Evolutionary conservation across 305 asterid genomes (phyloP), one percentile per base, ranked within the genome.

Genomic region (Solanum hybrid): DNA sequence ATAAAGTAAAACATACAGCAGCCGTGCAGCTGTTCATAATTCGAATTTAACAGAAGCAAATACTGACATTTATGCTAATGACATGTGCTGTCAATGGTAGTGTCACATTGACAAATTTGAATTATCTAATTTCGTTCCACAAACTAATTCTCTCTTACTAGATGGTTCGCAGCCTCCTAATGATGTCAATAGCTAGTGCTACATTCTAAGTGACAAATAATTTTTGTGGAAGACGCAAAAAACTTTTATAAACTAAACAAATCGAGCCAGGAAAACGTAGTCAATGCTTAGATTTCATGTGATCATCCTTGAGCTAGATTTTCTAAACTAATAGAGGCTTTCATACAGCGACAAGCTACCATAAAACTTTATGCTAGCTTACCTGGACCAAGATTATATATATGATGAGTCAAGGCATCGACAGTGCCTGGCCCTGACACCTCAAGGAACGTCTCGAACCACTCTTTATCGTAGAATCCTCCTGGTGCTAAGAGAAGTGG

Each of bases 351-450:
- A 1, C 40, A 28, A 46, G 78, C 79, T 46, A 31, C 34, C 11
- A 39, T 36, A 86, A 89, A 61, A 33, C 24, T 14, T 34, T 74
- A 69, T 20, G 69, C 64, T 34, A 46, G 37, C 42, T 75, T 26
- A 97, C 99, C 99, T 93, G 98, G 90, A 83, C 99, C 99, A 90
- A 97, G 86, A 87, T 95, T 94, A 90, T 97, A 97, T 94, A 97
- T 75, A 90, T 97, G 99, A 92, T 96, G 99, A 16, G 99, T 91
- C 91, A 97, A 40, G 88, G 92, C 93, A 61, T 95, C 88, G 86
- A 95, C 92, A 33, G 92, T 92, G 9, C 29, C 81, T 82, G 97
- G 95, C 77, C 99, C 99, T 1, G 99, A 95, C 89, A 87, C 93
- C 89, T 92, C 94, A 87, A 97, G 97, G 89, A 96, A 90, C 89